Evolutionary conservation across 2,329 filamentous ascomycete genomes (phyloP).

Genomic region (Tolypocladium pustulatum): DNA sequence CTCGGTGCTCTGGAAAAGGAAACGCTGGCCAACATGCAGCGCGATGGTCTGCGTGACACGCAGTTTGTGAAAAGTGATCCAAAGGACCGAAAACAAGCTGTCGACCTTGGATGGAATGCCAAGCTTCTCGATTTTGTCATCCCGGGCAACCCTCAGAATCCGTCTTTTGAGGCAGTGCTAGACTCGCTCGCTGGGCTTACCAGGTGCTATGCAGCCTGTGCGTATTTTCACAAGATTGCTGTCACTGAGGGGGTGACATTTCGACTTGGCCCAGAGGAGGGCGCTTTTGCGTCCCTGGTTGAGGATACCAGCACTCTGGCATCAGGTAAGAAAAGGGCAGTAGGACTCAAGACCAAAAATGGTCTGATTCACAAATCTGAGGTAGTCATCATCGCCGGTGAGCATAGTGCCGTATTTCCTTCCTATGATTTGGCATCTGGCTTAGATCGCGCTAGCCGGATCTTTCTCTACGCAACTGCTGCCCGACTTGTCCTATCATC

Average conservation of each 20-base stretch:
- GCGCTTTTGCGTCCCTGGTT: constrained; percentile 11
- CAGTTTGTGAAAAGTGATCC: constrained; percentile 12
- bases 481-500: constrained; percentile 15
- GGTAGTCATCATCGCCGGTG: constrained; percentile 15
- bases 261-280: constrained; percentile 13
- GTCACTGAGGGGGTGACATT: constrained; percentile 13
- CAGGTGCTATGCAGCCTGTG: constrained; percentile 12
- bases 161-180: constrained; percentile 12
- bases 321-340: neutral
- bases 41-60: constrained; percentile 10
- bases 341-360: constrained; percentile 5
- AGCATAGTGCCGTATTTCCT: neutral
- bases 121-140: constrained; percentile 14
- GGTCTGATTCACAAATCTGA: constrained; percentile 9
- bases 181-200: constrained; percentile 13
- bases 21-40: constrained; percentile 12
- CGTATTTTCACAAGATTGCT: constrained; percentile 9
- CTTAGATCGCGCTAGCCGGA: constrained; percentile 10
- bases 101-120: constrained; percentile 8
- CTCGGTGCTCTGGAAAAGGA: constrained; percentile 12
- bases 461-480: constrained; percentile 20
- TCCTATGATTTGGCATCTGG: neutral
- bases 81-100: constrained; percentile 8
- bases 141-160: constrained; percentile 2
- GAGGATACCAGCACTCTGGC: neutral